Base-by-base conservation (phyloP, 2,329 filamentous ascomycete genomes). In the Curvularia lunata region DNA sequence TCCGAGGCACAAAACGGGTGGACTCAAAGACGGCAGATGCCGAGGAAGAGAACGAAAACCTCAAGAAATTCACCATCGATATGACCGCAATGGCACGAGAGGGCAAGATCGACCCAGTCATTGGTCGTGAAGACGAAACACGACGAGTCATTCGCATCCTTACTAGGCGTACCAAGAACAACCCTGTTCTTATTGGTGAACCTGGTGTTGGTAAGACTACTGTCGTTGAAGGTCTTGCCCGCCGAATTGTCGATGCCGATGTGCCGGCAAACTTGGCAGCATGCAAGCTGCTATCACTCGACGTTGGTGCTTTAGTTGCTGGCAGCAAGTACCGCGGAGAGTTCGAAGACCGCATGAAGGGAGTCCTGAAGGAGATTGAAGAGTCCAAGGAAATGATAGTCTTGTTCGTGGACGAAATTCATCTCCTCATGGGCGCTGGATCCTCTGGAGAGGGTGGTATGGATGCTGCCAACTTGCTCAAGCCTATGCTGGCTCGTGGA, bases 281-380 rank as follows among this genome's bases (percentile, higher is more conserved):
- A 58, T 99, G 95, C 85, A 95, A 91, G 77, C 84, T 99, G 59
- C 88, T 99, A 55, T 97, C 95, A 4, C 87, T 99, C 45, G 95
- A 99, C 72, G 94, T 99, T 47, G 95, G 95, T 69, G 91, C 94
- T 23, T 83, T 99, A 56, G 94, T 99, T 63, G 95, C 95, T 57
- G 95, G 95, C 67, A 97, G 92, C 86, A 99, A 99, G 81, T 99
- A 96, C 82, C 89, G 95, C 48, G 95, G 95, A 81, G 95, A 99
- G 77, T 99, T 99, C 59, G 95, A 99, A 77, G 95, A 99, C 83
- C 88, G 95, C 68, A 98, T 99, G 93, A 99, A 99, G 85, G 93
- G 94, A 54, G 95, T 99, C 5, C 79, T 99, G 70, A 99, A 98
- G 78, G 95, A 99, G 80, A 97, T 99, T 58, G 86, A 93, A 67